A percentile compares a stretch with the other conserved stretches of the same genome.
Conservation (phyloP, 208 protist species). For the Angomonas ambiguus region DNA sequence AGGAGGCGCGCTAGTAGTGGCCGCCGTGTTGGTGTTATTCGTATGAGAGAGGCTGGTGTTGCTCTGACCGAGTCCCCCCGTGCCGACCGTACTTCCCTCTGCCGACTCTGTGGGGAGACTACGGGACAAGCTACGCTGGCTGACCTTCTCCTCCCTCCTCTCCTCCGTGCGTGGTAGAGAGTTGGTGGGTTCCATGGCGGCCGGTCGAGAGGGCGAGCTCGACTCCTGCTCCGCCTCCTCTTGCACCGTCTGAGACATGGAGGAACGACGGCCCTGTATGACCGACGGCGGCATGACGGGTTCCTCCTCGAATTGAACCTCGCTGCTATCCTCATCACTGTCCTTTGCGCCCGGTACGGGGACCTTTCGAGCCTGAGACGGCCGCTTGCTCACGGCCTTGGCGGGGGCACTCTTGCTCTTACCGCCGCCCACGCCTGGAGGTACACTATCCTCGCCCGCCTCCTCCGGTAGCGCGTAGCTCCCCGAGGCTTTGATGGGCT, state of each 20-base stretch:
- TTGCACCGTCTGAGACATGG: constrained; percentile 12
- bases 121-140: background rate
- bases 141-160: background rate
- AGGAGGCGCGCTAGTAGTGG: background rate
- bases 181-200: constrained; percentile 19
- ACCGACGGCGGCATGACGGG: constrained; percentile 15
- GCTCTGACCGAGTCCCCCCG: background rate
- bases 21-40: background rate
- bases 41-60: background rate
- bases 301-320: constrained; percentile 14
- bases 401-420: background rate
- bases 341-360: background rate
- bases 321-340: constrained; percentile 12
- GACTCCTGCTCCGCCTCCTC: constrained; percentile 22
- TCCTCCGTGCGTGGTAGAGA: background rate
- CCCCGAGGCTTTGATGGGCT: constrained; percentile 18
- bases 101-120: background rate
- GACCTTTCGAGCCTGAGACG: background rate
- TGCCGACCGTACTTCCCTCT: background rate
- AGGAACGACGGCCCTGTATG: constrained; percentile 19
- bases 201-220: constrained; percentile 24
- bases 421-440: background rate
- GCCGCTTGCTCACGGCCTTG: background rate
- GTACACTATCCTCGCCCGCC: constrained; percentile 16
- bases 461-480: constrained; percentile 13